Percentiles rank a stretch among this genome's conserved stretches.
phyloP scores from a whole-genome alignment of 139 green algal species.

The Eudorina sp. region DNA sequence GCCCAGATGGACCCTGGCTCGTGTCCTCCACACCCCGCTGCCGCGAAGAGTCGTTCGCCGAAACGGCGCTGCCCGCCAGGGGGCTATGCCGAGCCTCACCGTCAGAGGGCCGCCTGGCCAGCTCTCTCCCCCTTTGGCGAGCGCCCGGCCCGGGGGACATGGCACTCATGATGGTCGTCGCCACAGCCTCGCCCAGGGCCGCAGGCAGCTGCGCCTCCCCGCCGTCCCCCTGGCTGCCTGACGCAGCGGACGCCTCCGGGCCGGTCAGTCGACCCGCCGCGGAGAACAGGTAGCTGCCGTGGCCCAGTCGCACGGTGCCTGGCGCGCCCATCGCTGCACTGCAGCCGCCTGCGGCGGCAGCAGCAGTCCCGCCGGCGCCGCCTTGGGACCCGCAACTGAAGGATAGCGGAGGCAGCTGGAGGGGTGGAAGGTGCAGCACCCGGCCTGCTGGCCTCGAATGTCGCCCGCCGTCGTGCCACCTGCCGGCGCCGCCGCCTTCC shows the following conservation, averaged over 20 bases:
- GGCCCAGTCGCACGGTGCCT: neutral
- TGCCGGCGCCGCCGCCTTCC: too few species aligned
- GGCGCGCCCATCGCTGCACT: too few species aligned
- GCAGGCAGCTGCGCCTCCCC: too few species aligned
- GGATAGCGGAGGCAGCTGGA: neutral
- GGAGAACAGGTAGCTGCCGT: constrained; percentile 19
- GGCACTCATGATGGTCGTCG: neutral
- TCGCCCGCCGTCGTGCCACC: too few species aligned
- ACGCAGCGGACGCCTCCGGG: neutral
- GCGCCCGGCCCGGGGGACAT: neutral
- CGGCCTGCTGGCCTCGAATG: too few species aligned
- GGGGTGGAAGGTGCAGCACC: neutral
- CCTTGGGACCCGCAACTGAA: neutral
- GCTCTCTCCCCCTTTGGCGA: neutral
- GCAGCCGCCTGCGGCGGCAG: neutral
- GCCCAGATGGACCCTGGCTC: too few species aligned
- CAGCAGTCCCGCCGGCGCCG: neutral
- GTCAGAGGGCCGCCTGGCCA: neutral
- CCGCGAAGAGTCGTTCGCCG: too few species aligned
- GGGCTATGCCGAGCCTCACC: too few species aligned
- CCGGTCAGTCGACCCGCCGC: too few species aligned
- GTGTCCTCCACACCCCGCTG: too few species aligned
- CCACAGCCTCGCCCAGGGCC: too few species aligned
- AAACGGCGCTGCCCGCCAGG: too few species aligned
- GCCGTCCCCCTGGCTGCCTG: neutral